Evolutionary conservation across 2,329 filamentous ascomycete genomes (phyloP).

Genomic region (Chaetothyriales sp.): DNA sequence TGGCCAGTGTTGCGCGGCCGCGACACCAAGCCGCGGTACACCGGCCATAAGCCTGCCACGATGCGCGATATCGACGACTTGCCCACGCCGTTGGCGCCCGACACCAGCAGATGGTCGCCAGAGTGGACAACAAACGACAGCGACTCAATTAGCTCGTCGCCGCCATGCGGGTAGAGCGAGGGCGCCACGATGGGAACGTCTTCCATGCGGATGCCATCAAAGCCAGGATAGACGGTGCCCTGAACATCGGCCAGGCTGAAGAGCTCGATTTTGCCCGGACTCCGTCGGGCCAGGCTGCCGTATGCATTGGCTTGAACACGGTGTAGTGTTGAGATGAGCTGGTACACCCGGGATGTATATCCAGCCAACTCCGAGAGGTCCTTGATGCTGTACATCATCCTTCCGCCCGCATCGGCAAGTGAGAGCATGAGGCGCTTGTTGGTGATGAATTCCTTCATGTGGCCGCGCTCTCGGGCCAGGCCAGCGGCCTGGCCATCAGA

Average conservation of each 20-base stretch:
- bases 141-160: slow-evolving; percentile 79
- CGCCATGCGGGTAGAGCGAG: slow-evolving; percentile 72
- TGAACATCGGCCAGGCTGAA: slow-evolving; percentile 86
- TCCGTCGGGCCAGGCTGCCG: slow-evolving; percentile 38
- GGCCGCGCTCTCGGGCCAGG: slow-evolving; percentile 57
- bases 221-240: slow-evolving; percentile 86
- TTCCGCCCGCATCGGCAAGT: slow-evolving; percentile 82
- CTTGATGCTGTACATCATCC: slow-evolving; percentile 99
- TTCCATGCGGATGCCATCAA: slow-evolving; percentile 85
- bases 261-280: slow-evolving; percentile 52
- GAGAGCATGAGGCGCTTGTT: slow-evolving; percentile 98
- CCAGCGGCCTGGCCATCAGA: slow-evolving; percentile 19
- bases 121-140: slow-evolving; percentile 79
- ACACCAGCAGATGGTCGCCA: slow-evolving; percentile 88
- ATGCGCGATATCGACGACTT: slow-evolving; percentile 82
- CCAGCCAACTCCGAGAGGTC: slow-evolving; percentile 90
- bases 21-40: slow-evolving; percentile 83
- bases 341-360: slow-evolving; percentile 92
- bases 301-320: slow-evolving; percentile 87
- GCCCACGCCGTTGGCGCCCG: slow-evolving; percentile 85
- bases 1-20: slow-evolving; percentile 65
- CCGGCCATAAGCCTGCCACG: slow-evolving; percentile 86
- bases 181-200: slow-evolving; percentile 88
- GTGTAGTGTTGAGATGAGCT: slow-evolving; percentile 85
- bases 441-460: slow-evolving; percentile 98